phyloP scores from a whole-genome alignment of 1,284 basidiomycete genomes.

The Nidula niveotomentosa region DNA sequence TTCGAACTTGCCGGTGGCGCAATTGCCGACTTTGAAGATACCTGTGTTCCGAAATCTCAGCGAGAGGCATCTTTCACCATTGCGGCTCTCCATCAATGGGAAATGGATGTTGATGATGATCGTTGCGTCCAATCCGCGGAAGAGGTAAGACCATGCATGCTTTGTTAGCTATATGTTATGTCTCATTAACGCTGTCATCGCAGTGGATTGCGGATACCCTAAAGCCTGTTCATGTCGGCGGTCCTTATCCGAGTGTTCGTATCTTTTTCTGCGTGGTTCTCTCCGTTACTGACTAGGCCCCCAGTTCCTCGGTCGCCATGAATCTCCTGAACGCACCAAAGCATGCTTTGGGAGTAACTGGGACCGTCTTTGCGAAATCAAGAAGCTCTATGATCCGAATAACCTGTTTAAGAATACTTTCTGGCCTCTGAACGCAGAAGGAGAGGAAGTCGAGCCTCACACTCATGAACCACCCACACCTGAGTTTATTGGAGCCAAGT shows the following conservation, averaged over 20 bases:
- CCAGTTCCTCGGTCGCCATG: conserved; percentile 79
- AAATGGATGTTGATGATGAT: conserved; percentile 76
- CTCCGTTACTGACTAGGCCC: conserved; percentile 4
- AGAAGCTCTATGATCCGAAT: conserved; percentile 72
- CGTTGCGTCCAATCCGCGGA: conserved; percentile 80
- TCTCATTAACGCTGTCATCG: conserved; percentile 4
- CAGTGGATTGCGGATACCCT: conserved; percentile 80
- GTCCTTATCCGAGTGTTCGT: conserved; percentile 81
- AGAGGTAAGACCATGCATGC: conserved; percentile 43
- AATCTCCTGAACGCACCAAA: conserved; percentile 59
- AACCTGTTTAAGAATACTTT: conserved; percentile 74
- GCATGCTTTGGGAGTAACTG: conserved; percentile 76
- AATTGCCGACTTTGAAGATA: conserved; percentile 70
- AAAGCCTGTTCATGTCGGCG: conserved; percentile 67
- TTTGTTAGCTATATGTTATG: conserved; percentile 2
- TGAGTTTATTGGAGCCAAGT: conserved; percentile 14
- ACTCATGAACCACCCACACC: conserved; percentile 59
- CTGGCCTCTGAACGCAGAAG: conserved; percentile 69
- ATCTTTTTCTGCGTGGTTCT: conserved; percentile 12
- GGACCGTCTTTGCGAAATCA: conserved; percentile 65
- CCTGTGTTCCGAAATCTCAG: conserved; percentile 73
- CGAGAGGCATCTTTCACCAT: conserved; percentile 83
- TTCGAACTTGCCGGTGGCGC: conserved; percentile 89
- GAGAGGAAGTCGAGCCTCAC: conserved; percentile 44
- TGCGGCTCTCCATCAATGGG: conserved; percentile 92